phyloP scores from a whole-genome alignment of 805 yeast species.

The Wickerhamiella galacta region DNA sequence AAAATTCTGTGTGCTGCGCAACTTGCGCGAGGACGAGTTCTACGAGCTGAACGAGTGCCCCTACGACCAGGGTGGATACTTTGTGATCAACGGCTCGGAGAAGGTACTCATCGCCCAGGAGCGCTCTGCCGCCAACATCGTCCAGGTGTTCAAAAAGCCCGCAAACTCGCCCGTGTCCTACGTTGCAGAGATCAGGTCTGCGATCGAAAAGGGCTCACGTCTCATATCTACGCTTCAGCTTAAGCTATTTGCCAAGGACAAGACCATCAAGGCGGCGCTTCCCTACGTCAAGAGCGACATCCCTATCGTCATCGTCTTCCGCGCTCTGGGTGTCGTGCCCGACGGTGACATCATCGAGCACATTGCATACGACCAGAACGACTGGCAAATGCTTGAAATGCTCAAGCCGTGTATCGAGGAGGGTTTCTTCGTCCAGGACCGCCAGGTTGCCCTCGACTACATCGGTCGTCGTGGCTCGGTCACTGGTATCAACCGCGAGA shows the following conservation, averaged over 20 bases:
- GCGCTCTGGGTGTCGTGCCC: constrained; percentile 97
- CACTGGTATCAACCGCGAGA: constrained; percentile 87
- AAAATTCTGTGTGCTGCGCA: constrained; percentile 84
- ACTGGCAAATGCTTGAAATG: constrained; percentile 99
- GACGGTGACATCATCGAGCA: constrained; percentile 98
- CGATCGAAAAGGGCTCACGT: constrained; percentile 93
- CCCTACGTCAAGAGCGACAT: constrained; percentile 95
- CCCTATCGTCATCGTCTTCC: constrained; percentile 89
- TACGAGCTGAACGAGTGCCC: constrained; percentile 97
- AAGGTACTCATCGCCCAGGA: constrained; percentile 98
- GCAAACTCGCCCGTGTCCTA: constrained; percentile 95
- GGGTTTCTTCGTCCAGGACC: constrained; percentile 94
- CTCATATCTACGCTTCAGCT: constrained; percentile 88
- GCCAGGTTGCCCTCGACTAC: constrained; percentile 94
- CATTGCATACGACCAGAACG: constrained; percentile 92
- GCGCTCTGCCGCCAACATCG: constrained; percentile 95
- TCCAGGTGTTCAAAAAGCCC: constrained; percentile 93
- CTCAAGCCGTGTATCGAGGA: constrained; percentile 98
- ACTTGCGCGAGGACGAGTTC: constrained; percentile 78
- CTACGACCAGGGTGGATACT: constrained; percentile 99
- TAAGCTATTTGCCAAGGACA: constrained; percentile 67
- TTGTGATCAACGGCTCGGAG: constrained; percentile 95
- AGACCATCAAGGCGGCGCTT: constrained; percentile 81
- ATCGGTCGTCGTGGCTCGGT: constrained; percentile 98
- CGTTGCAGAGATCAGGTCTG: constrained; percentile 91